These are phyloP conservation scores for Calonectria crousiana DNA, from an alignment of 2,329 filamentous ascomycete species.

Conservation along the genomic window DNA sequence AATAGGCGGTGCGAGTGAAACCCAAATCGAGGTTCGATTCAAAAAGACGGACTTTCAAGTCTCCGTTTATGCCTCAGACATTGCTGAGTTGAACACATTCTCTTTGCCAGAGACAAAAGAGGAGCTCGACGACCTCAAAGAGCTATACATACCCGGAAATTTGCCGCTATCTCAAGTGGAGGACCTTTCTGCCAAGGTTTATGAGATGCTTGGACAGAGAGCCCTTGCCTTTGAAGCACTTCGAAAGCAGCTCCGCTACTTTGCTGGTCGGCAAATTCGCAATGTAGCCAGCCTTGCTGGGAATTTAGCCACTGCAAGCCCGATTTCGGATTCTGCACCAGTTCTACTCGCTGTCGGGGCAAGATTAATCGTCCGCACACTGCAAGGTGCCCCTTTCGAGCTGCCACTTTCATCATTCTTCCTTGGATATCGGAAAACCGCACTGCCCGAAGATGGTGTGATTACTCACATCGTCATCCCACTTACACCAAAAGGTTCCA, in stretches of 20 bases:
- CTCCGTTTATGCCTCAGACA: slow-evolving; percentile 89
- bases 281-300: slow-evolving; percentile 92
- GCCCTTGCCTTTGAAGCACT: slow-evolving; percentile 85
- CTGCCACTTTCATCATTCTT: slow-evolving; percentile 14
- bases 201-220: slow-evolving; percentile 29
- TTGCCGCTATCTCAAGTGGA: slow-evolving; percentile 15
- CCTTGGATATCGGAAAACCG: slow-evolving; percentile 13
- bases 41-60: slow-evolving; percentile 87
- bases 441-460: slow-evolving; percentile 14
- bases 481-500: slow-evolving; percentile 57
- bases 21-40: slow-evolving; percentile 95
- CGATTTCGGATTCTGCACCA: slow-evolving; percentile 91
- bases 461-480: slow-evolving; percentile 22
- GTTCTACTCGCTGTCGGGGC: slow-evolving; percentile 83
- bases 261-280: slow-evolving; percentile 89
- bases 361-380: background rate
- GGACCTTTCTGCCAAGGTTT: slow-evolving; percentile 1
- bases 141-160: slow-evolving; percentile 18
- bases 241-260: slow-evolving; percentile 88
- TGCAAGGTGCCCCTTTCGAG: background rate
- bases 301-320: slow-evolving; percentile 88
- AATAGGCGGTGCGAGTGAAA: slow-evolving; percentile 91
- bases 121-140: background rate
- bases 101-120: background rate
- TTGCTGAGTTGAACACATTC: slow-evolving; percentile 72